Percentiles rank a stretch among this genome's conserved stretches.
Conservation (phyloP, 805 yeast species). For the Metschnikowia bowlesiae region DNA sequence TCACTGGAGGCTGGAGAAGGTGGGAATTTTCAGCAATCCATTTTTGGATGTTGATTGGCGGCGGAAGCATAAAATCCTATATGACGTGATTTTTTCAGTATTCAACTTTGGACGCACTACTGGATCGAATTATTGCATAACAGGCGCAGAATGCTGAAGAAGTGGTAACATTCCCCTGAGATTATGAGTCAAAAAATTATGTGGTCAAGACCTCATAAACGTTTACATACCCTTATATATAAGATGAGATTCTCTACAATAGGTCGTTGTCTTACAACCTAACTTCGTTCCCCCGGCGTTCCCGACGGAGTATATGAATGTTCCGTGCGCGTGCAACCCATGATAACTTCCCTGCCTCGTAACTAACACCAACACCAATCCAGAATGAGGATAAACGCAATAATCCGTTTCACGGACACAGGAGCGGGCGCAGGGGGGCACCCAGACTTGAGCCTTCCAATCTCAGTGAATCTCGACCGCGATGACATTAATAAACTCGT, state of each 20-base stretch:
- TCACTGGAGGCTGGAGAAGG: conserved; percentile 85
- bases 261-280: too few species aligned
- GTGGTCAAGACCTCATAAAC: too few species aligned
- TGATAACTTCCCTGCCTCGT: background rate
- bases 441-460: conserved; percentile 27
- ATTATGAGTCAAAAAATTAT: background rate
- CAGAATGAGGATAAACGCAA: conserved; percentile 23
- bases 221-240: too few species aligned
- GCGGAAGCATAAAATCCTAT: conserved; percentile 41
- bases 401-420: conserved; percentile 30
- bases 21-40: conserved; percentile 79
- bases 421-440: conserved; percentile 17
- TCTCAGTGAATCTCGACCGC: conserved; percentile 22
- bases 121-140: background rate
- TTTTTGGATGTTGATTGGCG: conserved; percentile 69
- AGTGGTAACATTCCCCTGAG: background rate
- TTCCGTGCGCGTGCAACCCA: background rate
- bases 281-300: too few species aligned
- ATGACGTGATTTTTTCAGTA: background rate
- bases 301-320: background rate
- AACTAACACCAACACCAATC: background rate
- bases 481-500: conserved; percentile 31
- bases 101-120: background rate
- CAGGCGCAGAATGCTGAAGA: background rate
- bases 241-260: too few species aligned